A percentile compares a stretch with the other conserved stretches of the same genome.
Conservation (phyloP, 352 stramenopile species). For the Sclerospora graminicola region DNA sequence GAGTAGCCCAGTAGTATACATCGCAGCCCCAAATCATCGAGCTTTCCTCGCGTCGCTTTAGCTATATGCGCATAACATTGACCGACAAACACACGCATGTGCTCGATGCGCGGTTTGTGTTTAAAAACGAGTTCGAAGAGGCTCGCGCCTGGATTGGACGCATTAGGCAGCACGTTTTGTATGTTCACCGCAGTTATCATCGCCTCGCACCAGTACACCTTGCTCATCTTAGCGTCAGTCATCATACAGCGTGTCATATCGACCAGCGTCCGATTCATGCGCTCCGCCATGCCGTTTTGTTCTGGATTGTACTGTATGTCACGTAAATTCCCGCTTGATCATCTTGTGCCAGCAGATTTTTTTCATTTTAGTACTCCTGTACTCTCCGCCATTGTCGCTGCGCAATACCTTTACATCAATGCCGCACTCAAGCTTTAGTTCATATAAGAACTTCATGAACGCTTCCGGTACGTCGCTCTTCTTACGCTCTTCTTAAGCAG, state of each 20-base stretch:
- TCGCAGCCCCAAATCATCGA: background rate
- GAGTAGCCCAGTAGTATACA: background rate
- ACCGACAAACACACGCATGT: background rate
- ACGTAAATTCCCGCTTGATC: background rate
- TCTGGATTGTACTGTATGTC: background rate
- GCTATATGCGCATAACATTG: background rate
- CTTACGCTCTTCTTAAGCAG: too few relatives aligned
- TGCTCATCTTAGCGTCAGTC: too few relatives aligned
- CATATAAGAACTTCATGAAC: background rate
- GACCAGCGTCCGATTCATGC: background rate
- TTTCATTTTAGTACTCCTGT: background rate
- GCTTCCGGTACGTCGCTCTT: background rate
- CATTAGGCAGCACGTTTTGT: background rate
- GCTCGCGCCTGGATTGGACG: too few relatives aligned
- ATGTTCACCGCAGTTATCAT: background rate
- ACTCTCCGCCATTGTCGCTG: background rate
- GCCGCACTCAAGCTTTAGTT: background rate
- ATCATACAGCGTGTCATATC: background rate
- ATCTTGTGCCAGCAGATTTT: background rate
- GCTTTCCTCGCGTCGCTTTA: too few relatives aligned
- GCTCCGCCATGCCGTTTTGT: too few relatives aligned
- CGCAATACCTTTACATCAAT: background rate
- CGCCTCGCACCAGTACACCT: background rate
- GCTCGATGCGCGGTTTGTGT: too few relatives aligned
- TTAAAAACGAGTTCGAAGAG: too few relatives aligned